Conservation (phyloP, 345 rosid species). For the Brassica cretica region DNA sequence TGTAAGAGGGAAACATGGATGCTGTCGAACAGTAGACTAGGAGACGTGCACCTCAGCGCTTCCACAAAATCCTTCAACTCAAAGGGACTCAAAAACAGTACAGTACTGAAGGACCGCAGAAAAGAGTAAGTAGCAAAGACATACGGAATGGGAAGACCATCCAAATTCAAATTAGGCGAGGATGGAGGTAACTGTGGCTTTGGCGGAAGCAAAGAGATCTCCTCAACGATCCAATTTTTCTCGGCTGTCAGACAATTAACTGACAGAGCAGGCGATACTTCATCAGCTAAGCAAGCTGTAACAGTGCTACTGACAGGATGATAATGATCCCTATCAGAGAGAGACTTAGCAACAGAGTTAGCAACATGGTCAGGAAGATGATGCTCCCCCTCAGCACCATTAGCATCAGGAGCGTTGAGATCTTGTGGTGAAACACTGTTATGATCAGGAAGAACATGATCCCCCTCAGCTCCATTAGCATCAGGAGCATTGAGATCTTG, state of each 20-base stretch:
- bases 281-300: constrained; percentile 33
- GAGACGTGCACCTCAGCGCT: constrained; percentile 57
- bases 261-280: constrained; percentile 52
- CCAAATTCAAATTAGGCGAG: constrained; percentile 59
- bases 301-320: constrained; percentile 38
- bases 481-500: no score
- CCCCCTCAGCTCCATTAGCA: no score
- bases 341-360: constrained; percentile 40
- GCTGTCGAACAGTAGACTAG: constrained; percentile 67
- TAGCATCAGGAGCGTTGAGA: constrained; percentile 26
- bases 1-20: constrained; percentile 81
- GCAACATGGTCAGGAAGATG: constrained; percentile 34
- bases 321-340: constrained; percentile 32
- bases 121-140: constrained; percentile 76
- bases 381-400: constrained; percentile 36
- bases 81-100: constrained; percentile 89
- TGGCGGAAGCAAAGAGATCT: constrained; percentile 50
- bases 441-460: no score
- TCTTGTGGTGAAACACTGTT: constrained; percentile 21
- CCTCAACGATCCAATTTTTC: constrained; percentile 42
- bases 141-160: constrained; percentile 59
- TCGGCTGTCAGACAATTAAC: constrained; percentile 63
- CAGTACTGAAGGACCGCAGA: constrained; percentile 82
- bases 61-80: constrained; percentile 83
- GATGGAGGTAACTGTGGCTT: constrained; percentile 79